These are phyloP conservation scores for Erigeron canadensis DNA, from an alignment of 129 eudicot species.

Conservation along the genomic window DNA sequence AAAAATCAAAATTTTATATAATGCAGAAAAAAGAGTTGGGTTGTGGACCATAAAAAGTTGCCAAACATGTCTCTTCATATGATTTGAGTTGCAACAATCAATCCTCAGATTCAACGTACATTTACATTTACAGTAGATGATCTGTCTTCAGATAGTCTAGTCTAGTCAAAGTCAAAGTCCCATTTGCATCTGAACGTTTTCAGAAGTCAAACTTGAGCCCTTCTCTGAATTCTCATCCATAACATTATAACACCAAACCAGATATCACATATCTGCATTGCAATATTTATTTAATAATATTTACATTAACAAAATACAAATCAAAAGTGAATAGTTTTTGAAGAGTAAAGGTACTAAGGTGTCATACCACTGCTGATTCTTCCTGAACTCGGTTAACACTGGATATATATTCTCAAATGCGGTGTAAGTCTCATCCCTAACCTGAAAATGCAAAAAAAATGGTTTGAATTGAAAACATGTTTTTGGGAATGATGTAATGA, in stretches of 20 bases:
- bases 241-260: background rate
- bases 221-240: background rate
- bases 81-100: conserved; percentile 14
- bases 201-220: conserved; percentile 18
- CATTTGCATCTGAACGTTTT: conserved; percentile 10
- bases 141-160: conserved; percentile 9
- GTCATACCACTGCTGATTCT: conserved; percentile 79
- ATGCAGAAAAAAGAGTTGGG: background rate
- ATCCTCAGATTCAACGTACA: conserved; percentile 13
- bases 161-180: conserved; percentile 18
- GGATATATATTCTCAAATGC: conserved; percentile 94
- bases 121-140: conserved; percentile 1
- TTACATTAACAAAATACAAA: background rate
- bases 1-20: conserved; percentile 1
- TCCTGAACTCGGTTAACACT: conserved; percentile 75
- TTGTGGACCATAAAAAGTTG: conserved; percentile 10
- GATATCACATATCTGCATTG: conserved; percentile 4
- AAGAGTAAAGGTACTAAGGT: background rate
- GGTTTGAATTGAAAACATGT: background rate
- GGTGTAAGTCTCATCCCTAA: conserved; percentile 75
- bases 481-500: background rate
- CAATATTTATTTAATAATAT: background rate
- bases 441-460: conserved; percentile 39
- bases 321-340: background rate
- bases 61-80: conserved; percentile 7